Conservation (phyloP, 1,284 basidiomycete species). For the Naganishia liquefaciens region DNA sequence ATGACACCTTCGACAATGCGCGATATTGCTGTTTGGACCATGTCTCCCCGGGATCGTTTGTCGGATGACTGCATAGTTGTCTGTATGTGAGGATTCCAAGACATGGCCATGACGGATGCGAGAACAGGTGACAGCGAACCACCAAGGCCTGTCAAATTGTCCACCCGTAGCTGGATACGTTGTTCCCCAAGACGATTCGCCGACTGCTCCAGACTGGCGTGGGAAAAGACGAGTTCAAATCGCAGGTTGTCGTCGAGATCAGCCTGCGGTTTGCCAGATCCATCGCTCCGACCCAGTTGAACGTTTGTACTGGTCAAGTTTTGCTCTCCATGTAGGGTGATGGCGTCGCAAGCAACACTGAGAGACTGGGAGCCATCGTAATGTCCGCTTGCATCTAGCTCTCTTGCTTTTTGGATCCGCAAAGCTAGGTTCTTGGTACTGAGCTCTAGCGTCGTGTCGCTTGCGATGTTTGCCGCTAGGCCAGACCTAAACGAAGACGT, state of each 20-base stretch:
- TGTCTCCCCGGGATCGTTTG: neutral
- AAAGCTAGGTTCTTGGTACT: neutral
- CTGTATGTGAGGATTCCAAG: slow-evolving; percentile 6
- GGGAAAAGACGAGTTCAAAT: slow-evolving; percentile 3
- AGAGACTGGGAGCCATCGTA: neutral
- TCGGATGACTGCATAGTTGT: no score
- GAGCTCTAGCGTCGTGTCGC: slow-evolving; percentile 10
- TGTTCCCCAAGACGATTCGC: neutral
- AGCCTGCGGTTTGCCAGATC: slow-evolving; percentile 14
- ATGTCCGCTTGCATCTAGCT: neutral
- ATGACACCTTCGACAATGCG: neutral
- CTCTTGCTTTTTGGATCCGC: slow-evolving; percentile 5
- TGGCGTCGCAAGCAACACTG: neutral
- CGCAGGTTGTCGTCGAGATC: slow-evolving; percentile 24
- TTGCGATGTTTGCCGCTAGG: slow-evolving; percentile 15
- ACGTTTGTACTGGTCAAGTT: slow-evolving; percentile 8
- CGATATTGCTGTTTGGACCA: slow-evolving; percentile 2
- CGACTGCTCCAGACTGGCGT: neutral
- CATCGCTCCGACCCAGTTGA: slow-evolving; percentile 9
- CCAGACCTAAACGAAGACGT: neutral
- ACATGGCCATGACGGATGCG: slow-evolving; percentile 10
- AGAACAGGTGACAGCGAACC: slow-evolving; percentile 17
- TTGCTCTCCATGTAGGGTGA: slow-evolving; percentile 9
- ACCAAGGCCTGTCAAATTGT: neutral
- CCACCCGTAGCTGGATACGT: neutral